Evolutionary conservation across 2,329 filamentous ascomycete genomes (phyloP), one percentile per base, ranked within the genome.

Genomic region (Sclerotiophoma versabilis): DNA sequence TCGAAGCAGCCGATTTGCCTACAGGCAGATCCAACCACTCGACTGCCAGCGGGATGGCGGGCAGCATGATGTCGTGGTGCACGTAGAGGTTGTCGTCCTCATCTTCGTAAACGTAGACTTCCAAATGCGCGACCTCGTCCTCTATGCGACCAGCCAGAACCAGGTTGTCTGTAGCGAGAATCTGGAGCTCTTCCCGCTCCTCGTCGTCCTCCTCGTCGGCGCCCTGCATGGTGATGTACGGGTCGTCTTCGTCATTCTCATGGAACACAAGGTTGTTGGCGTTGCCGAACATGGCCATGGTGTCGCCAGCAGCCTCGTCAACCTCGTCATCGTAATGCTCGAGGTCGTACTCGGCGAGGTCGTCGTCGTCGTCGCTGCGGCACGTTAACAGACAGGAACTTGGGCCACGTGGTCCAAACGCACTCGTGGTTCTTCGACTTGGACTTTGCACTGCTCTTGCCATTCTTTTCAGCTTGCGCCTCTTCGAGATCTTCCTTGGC

Each of bases 21-120:
- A 96, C 92, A n/a, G 92, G 89, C 50, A 96, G 83, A 73, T 97
- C 91, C 37, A 99, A 79, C 95, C 95, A 99, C 79, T 99, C 95
- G 33, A 98, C 84, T 70, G 92, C 95, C 6, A 99, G 86, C 10
- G 95, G 95, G 71, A 99, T 96, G 20, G 93, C 93, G 26, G 95
- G 95, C 50, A 99, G 84, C 93, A 99, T 98, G 68, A 99, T 96
- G 76, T 99, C 95, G 83, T 99, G 95, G 79, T 99, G 95, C 20
- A 99, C 93, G 75, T 99, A 99, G 57, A 99, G 87, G 74, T 99
- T 99, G 77, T 98, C 95, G 37, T 88, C 90, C 58, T 87, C 87
- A 67, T 98, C 95, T 76, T 99, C 95, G 77, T 98, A 99, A 23
- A 99, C 92, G 71, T 98, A 97, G 17, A 98, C 90, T 75, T 99